Base-by-base conservation (phyloP, 2,329 filamentous ascomycete genomes). In the Sporothrix protearum region DNA sequence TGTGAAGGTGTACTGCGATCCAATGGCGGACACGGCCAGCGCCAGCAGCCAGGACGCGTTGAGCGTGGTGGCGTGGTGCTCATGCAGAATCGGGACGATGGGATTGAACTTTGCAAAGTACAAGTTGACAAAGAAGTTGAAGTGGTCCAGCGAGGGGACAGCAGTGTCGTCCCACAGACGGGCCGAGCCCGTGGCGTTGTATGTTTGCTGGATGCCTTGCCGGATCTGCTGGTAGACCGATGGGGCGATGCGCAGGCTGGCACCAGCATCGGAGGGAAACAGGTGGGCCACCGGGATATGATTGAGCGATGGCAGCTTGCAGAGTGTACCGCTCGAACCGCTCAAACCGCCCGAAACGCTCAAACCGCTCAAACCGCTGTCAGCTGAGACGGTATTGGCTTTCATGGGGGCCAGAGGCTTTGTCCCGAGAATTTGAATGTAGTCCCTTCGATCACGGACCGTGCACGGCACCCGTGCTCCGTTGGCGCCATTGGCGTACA, bases 61-160 rank as follows among this genome's bases (percentile, higher is more conserved):
- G 3, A 47, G 16, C 5, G 61, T 10, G 14, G 61, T 10, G 5
- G 10, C 42, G 25, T 28, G 6, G 16, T 30, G 22, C 14, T 30
- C 61, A 22, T 66, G 61, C 39, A 66, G 61, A 2, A 66, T 47
- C 22, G 61, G 61, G 2, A 66, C n/a, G 1, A 66, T 16, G 3
- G 61, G 61, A 14, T 49, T 30, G 39, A 42, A 66, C 61, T 66
- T 47, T 30, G 30, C 12, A 66, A 66, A 66, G 61, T 66, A 66
- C 10, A 66, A 8, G 22, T 66, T 42, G 39, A n/a, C 39, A n/a
- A 66, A 66, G 22, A 30, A 47, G 39, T 66, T 66, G 39, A 49
- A 16, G 3, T 66, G 61, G 39, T 47, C 61, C 14, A 47, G 39
- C 1, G 61, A 30, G 0, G 61, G 61, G 8, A 66, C 28, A 1